Evolutionary conservation across 495 filamentous ascomycete species (phyloP), one percentile per base, ranked within the genome.

Genomic region (Echria macrotheca): DNA sequence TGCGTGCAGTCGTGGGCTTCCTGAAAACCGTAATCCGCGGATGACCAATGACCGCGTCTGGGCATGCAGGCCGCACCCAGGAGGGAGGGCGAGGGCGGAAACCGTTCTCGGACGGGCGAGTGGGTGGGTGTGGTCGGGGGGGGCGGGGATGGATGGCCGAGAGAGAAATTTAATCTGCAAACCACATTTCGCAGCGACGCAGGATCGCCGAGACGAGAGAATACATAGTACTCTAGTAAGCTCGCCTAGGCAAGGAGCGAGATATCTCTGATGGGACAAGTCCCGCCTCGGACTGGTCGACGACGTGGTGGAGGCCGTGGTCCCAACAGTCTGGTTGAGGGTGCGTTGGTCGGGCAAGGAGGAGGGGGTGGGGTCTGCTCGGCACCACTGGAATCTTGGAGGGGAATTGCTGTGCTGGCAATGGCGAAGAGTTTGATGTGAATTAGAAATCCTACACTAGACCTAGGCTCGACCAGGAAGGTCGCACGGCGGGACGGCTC

Each of bases 291-390:
- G 28, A 31, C 12, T 31, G 28, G 12, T 31, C 28, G 28, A 31
- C 12, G 6, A 31, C 28, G 6, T 31, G n/a, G n/a, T n/a, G n/a
- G n/a, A n/a, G n/a, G n/a, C n/a, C n/a, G n/a, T 10, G 17, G 56
- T 52, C 56, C 56, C 56, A 52, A 49, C 44, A 49, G 52, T 46
- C 19, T 59, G 31, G 56, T 59, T 59, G 44, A 59, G 52, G 41
- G 17, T 37, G 50, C 40, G 14, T 21, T 21, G 7, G 38, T n/a
- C n/a, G n/a, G 38, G 18, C 22, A 9, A 23, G 37, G 15, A 23
- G 14, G 19, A 37, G 17, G 38, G 5, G 15, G 38, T 41, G 38
- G 38, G 21, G 38, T 12, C 28, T 31, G 7, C 12, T 31, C 12
- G 28, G 28, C 6, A 31, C 28, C 28, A 31, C n/a, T n/a, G n/a